Evolutionary conservation across 176 grass and related monocot species (phyloP).

Genomic region (Phragmites australis): DNA sequence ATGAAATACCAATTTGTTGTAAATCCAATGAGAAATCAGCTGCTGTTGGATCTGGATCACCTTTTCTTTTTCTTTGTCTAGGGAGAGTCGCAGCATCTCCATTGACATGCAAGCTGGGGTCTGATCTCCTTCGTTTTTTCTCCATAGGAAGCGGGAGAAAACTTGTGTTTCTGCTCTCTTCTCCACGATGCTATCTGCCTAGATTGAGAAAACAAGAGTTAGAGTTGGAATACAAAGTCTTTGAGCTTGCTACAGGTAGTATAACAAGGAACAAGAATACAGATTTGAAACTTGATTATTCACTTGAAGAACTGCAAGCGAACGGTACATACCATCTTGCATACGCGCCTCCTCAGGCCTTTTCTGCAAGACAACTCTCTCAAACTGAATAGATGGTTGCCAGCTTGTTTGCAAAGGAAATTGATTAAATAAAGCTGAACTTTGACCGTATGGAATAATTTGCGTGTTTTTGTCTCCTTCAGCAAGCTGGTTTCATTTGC

Average conservation of each 20-base stretch:
- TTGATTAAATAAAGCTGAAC: conserved; percentile 27
- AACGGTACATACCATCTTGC: conserved; percentile 58
- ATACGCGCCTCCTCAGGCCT: conserved; percentile 56
- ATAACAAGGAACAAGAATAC: conserved; percentile 11
- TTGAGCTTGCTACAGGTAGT: conserved; percentile 23
- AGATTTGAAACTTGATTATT: not conserved
- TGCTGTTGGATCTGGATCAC: conserved; percentile 15
- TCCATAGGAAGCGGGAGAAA: conserved; percentile 38
- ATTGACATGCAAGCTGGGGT: conserved; percentile 31
- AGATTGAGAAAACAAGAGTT: conserved; percentile 45
- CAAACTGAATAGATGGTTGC: conserved; percentile 69
- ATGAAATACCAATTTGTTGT: conserved; percentile 16
- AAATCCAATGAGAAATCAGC: not conserved
- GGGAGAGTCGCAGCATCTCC: conserved; percentile 12
- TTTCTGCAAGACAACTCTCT: conserved; percentile 74
- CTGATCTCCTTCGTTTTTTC: conserved; percentile 42
- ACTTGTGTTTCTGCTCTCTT: conserved; percentile 55
- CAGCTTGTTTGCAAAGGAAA: conserved; percentile 44
- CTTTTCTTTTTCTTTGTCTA: conserved; percentile 45
- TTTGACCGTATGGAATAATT: conserved; percentile 59
- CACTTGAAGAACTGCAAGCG: not conserved
- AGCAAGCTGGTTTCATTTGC: conserved; percentile 35
- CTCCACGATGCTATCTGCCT: conserved; percentile 59
- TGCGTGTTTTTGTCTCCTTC: conserved; percentile 41
- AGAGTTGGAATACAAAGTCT: conserved; percentile 21